These are phyloP conservation scores for Trichoderma asperellum DNA, from an alignment of 2,329 filamentous ascomycete species.

Conservation along the genomic window DNA sequence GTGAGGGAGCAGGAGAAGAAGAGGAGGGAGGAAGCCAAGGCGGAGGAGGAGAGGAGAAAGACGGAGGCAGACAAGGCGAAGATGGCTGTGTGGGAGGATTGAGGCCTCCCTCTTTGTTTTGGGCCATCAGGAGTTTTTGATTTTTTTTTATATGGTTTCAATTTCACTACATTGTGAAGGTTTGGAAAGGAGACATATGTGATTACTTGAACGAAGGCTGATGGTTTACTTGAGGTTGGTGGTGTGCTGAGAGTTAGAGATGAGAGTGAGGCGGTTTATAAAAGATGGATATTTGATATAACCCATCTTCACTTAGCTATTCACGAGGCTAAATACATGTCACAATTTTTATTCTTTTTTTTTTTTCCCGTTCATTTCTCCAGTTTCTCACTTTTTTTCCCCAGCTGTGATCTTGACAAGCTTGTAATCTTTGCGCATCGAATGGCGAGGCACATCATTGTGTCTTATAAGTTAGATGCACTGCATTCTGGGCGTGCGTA, in stretches of 20 bases:
- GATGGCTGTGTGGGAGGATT: slow-evolving; percentile 84
- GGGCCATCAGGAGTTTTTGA: neutral
- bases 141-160: neutral
- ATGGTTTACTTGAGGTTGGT: neutral
- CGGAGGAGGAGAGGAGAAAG: slow-evolving; percentile 62
- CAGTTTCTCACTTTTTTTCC: neutral
- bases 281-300: neutral
- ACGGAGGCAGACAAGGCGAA: slow-evolving; percentile 76
- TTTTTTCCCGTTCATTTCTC: neutral
- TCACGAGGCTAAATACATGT: neutral
- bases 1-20: slow-evolving; percentile 84
- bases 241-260: neutral
- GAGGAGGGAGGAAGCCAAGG: slow-evolving; percentile 71
- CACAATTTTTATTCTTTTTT: too few species aligned
- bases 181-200: neutral
- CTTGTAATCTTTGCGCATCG: neutral
- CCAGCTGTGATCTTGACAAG: neutral
- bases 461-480: neutral
- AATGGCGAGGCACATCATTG: neutral
- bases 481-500: neutral
- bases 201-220: neutral
- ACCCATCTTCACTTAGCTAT: neutral
- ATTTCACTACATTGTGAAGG: neutral
- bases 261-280: neutral
- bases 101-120: slow-evolving; percentile 2